These are phyloP conservation scores for Sodiomyces alkalinus DNA, from an alignment of 2,329 filamentous ascomycete genomes.

Conservation along the genomic window DNA sequence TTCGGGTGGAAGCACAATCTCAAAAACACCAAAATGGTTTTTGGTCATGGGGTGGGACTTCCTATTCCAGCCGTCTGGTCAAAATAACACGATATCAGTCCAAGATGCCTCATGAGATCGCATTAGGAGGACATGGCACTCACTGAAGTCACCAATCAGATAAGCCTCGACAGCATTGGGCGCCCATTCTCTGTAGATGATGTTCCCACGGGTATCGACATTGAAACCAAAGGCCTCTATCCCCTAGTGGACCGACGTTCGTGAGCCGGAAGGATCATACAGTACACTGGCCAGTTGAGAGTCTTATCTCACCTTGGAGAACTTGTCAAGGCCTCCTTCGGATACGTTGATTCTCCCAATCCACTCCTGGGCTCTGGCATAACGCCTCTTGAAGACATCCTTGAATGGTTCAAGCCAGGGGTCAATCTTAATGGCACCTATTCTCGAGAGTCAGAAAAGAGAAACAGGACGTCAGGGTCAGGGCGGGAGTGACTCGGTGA, in stretches of 20 bases:
- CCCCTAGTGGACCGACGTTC: constrained; percentile 52
- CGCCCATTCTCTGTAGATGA: constrained; percentile 91
- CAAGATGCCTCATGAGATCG: background rate
- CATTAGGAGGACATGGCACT: constrained; percentile 15
- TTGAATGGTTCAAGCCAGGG: constrained; percentile 81
- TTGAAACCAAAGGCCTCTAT: constrained; percentile 79
- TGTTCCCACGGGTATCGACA: constrained; percentile 65
- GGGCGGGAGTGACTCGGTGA: too few relatives aligned
- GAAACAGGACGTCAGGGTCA: too few relatives aligned
- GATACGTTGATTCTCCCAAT: constrained; percentile 66
- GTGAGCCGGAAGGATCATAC: too few relatives aligned
- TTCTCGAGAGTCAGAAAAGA: constrained; percentile 5
- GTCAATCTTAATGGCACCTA: constrained; percentile 77
- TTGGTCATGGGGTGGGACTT: constrained; percentile 77
- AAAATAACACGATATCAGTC: too few relatives aligned
- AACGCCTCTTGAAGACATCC: constrained; percentile 61
- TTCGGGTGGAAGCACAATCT: constrained; percentile 59
- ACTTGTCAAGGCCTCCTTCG: constrained; percentile 84
- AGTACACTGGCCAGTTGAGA: too few relatives aligned
- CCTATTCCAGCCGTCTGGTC: constrained; percentile 71
- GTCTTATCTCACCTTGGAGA: constrained; percentile 68
- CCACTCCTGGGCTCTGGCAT: constrained; percentile 69
- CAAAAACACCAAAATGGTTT: constrained; percentile 73
- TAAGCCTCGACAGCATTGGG: constrained; percentile 75
- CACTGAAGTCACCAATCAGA: constrained; percentile 90